A percentile compares a stretch with the other conserved stretches of the same genome.
These are phyloP conservation scores for Plasmodium reichenowi DNA, from an alignment of 169 alveolate species.

Conservation along the genomic window DNA sequence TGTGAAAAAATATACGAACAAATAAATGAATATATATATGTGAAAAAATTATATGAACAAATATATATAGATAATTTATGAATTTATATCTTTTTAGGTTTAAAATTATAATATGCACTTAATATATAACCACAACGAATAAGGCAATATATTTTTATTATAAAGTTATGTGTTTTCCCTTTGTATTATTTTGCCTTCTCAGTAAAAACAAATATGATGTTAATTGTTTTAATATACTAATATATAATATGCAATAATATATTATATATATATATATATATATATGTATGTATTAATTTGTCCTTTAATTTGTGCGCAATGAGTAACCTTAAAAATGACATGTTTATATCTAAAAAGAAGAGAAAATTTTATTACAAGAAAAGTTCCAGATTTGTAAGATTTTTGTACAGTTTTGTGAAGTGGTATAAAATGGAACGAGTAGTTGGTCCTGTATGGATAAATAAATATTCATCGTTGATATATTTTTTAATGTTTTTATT, in stretches of 20 bases:
- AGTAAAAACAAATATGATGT: no score
- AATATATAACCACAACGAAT: no score
- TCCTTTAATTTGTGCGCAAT: no score
- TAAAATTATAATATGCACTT: no score
- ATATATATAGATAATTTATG: not conserved
- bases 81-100: no score
- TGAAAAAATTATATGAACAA: not conserved
- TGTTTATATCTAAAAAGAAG: not conserved
- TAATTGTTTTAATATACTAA: no score
- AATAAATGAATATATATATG: not conserved
- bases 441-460: slow-evolving; percentile 48
- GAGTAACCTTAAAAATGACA: not conserved
- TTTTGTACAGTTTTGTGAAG: slow-evolving; percentile 39
- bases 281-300: not conserved
- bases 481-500: slow-evolving; percentile 38
- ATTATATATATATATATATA: not conserved
- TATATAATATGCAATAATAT: not conserved
- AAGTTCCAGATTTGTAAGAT: slow-evolving; percentile 17
- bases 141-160: no score
- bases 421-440: slow-evolving; percentile 70
- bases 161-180: no score
- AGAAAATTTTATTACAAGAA: slow-evolving; percentile 39
- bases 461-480: slow-evolving; percentile 41
- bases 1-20: not conserved
- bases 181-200: no score